phyloP scores from a whole-genome alignment of 306 rosid species.

The Trichosanthes cucumerina region DNA sequence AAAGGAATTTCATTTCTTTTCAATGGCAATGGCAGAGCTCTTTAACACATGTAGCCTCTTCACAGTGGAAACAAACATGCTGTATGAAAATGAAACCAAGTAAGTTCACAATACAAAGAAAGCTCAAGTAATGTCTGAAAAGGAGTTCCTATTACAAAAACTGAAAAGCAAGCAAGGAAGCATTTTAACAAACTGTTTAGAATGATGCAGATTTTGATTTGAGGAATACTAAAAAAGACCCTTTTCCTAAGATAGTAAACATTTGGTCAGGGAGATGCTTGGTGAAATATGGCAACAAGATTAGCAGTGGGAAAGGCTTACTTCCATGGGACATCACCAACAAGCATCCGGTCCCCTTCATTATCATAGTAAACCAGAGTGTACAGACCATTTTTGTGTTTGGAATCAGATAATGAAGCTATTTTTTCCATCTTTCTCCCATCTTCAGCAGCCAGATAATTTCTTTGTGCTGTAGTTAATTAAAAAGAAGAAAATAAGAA shows the following conservation, averaged over 20 bases:
- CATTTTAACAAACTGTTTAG: neutral
- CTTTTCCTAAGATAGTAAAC: neutral
- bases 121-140: conserved; percentile 14
- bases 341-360: conserved; percentile 85
- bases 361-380: conserved; percentile 76
- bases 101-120: conserved; percentile 12
- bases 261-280: neutral
- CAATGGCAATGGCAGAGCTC: conserved; percentile 23
- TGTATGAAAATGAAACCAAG: conserved; percentile 21
- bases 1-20: neutral
- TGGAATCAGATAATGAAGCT: conserved; percentile 24
- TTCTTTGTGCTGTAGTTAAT: conserved; percentile 38
- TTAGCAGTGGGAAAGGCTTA: conserved; percentile 28
- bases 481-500: neutral
- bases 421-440: conserved; percentile 32
- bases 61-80: conserved; percentile 61
- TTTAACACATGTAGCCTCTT: conserved; percentile 51
- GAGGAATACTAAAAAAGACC: neutral
- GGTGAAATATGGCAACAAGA: neutral
- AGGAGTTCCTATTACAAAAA: neutral
- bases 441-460: conserved; percentile 36
- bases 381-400: conserved; percentile 48
- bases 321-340: conserved; percentile 94
- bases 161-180: neutral
- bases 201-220: neutral